These are phyloP conservation scores for Capsicum pubescens DNA, from an alignment of 257 asterid genomes.

Conservation along the genomic window DNA sequence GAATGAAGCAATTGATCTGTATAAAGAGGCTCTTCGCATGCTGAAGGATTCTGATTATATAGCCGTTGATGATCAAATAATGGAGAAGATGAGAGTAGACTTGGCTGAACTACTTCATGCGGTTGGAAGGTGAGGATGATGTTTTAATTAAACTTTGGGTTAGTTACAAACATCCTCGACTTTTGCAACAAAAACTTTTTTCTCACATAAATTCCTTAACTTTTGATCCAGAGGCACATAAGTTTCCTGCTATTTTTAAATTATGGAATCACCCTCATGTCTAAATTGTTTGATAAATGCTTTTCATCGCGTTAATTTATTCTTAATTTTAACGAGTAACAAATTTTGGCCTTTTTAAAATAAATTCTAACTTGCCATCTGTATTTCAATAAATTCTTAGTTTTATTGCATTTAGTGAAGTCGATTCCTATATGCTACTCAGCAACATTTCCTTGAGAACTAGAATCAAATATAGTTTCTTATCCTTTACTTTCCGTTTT, in stretches of 20 bases:
- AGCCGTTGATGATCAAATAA: constrained; percentile 54
- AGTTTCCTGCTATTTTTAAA: neutral
- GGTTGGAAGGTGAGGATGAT: constrained; percentile 70
- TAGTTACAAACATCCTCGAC: neutral
- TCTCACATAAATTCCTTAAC: neutral
- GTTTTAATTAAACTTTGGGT: neutral
- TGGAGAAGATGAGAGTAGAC: constrained; percentile 85
- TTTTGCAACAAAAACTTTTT: neutral
- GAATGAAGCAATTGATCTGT: constrained; percentile 76
- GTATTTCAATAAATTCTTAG: neutral
- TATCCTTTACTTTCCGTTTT: neutral
- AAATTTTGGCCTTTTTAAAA: neutral
- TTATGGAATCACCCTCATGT: neutral
- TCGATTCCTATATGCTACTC: neutral
- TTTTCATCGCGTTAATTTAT: neutral
- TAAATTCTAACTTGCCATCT: neutral
- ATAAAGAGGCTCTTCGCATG: constrained; percentile 60
- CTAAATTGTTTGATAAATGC: neutral
- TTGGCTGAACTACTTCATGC: constrained; percentile 89
- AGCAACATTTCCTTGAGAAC: neutral
- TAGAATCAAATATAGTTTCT: neutral
- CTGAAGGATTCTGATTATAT: constrained; percentile 54
- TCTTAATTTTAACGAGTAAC: neutral
- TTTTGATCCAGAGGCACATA: neutral
- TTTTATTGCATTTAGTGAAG: neutral